Base-by-base conservation (phyloP, 805 yeast species). In the Starmerella cellae region DNA sequence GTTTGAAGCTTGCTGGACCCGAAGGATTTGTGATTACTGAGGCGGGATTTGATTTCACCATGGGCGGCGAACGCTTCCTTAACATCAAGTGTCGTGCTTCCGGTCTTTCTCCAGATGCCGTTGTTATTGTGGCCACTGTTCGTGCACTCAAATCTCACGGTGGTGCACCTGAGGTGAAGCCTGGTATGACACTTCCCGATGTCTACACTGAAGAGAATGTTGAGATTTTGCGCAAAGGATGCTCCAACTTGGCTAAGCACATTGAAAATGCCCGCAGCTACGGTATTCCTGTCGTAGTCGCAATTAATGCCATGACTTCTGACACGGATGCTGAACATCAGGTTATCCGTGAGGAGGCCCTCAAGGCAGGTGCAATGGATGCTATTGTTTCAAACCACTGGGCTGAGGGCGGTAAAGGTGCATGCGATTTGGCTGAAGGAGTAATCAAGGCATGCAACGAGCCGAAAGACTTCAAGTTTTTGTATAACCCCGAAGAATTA, bases 21-120 rank as follows among this genome's bases (percentile, higher is more conserved):
- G 59, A 59, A 28, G 97, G 97, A 52, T 88, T 74, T 59, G 97
- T 85, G 42, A 83, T 88, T 47, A 88, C 98, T 39, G 98, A 88
- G 64, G 96, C 97, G 31, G 98, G 98, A 41, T 88, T 88, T 66
- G 97, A 88, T 64, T 88, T 91, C 70, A 88, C 96, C 38, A 88
- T 88, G 97, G 98, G 98, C 52, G 97, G 97, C 54, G 98, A 88
- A 69, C 74, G 97, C 57, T 88, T 88, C 67, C 74, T 88, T 65
- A 84, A 88, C 68, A 88, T 88, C 63, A 88, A 88, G 68, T 85
- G 96, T 63, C 78, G 97, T 61, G 72, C 94, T 17, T 80, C 93
- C 31, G 95, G 95, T 4, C 70, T 82, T 45, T 65, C 70, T 31
- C 97, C 97, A 30, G 93, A 87, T 60, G 81, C 81, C 31, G 88